A percentile compares a stretch with the other conserved stretches of the same genome.
phyloP scores from a whole-genome alignment of 2,329 filamentous ascomycete genomes.

The Ascochyta viciae-villosae region DNA sequence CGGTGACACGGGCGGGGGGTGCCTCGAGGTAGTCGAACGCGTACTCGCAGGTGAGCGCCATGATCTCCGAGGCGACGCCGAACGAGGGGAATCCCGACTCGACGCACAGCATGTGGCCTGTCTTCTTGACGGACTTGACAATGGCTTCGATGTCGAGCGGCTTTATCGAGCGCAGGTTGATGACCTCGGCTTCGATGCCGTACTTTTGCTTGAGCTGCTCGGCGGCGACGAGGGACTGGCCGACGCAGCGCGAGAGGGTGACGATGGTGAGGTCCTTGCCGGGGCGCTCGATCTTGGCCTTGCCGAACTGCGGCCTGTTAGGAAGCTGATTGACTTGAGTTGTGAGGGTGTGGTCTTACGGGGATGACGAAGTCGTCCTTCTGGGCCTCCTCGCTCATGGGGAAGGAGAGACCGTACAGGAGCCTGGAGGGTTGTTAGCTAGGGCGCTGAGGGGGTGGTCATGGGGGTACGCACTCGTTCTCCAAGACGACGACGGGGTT shows the following conservation, averaged over 20 bases:
- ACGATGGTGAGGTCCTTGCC: constrained; percentile 98
- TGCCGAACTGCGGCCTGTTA: constrained; percentile 70
- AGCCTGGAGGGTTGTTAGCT: constrained; percentile 58
- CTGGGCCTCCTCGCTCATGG: constrained; percentile 96
- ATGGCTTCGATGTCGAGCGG: constrained; percentile 95
- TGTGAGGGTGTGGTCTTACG: constrained; percentile 43
- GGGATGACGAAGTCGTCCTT: constrained; percentile 96
- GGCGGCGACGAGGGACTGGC: constrained; percentile 86
- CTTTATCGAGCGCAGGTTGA: constrained; percentile 98
- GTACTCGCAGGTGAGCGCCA: constrained; percentile 96
- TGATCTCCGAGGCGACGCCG: constrained; percentile 89
- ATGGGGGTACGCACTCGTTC: constrained; percentile 54
- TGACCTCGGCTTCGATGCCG: constrained; percentile 92
- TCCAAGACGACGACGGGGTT: constrained; percentile 84
- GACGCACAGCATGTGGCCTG: constrained; percentile 85
- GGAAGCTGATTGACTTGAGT: neutral
- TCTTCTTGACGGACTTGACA: constrained; percentile 98
- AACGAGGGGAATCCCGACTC: constrained; percentile 97
- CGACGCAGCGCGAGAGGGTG: constrained; percentile 91
- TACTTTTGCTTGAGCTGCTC: constrained; percentile 95
- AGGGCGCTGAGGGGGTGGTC: too few species aligned
- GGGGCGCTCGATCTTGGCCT: constrained; percentile 97
- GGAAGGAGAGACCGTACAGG: constrained; percentile 92
- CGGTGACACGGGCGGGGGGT: constrained; percentile 91
- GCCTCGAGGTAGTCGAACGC: constrained; percentile 97